Percentiles rank a stretch among this genome's conserved stretches.
Conservation (phyloP, 306 rosid genomes). For the Fagus sylvatica region DNA sequence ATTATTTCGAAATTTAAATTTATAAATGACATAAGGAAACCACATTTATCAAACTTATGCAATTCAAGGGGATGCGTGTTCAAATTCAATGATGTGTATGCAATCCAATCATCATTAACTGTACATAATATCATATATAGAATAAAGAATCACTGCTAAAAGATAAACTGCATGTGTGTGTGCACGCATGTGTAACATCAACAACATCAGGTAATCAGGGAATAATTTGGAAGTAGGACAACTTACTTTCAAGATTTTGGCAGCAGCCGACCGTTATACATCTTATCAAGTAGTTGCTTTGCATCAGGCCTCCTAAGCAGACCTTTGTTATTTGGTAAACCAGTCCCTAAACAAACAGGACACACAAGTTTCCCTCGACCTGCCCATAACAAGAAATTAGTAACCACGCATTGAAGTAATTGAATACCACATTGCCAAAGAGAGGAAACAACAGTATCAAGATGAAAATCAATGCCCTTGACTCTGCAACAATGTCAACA, state of each 20-base stretch:
- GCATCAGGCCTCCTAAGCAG: conserved; percentile 92
- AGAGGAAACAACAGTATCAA: background rate
- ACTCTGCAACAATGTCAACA: background rate
- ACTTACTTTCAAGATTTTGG: conserved; percentile 61
- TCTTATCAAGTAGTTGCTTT: conserved; percentile 72
- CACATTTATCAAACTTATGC: background rate
- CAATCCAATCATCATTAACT: background rate
- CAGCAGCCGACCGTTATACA: conserved; percentile 80
- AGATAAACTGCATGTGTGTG: no score
- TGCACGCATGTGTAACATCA: no score
- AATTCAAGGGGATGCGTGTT: background rate
- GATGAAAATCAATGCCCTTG: background rate
- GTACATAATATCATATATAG: conserved; percentile 6
- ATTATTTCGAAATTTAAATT: background rate
- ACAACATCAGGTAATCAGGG: no score
- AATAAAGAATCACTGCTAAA: background rate
- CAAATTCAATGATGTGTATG: background rate
- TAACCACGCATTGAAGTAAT: conserved; percentile 13
- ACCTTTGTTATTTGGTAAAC: conserved; percentile 89
- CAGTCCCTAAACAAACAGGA: conserved; percentile 94
- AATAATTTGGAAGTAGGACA: conserved; percentile 6
- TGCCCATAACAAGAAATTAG: conserved; percentile 25
- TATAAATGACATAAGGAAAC: background rate
- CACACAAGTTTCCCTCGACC: conserved; percentile 97
- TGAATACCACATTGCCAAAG: background rate